phyloP scores from a whole-genome alignment of 106 monocot genomes.

The Narthecium ossifragum region DNA sequence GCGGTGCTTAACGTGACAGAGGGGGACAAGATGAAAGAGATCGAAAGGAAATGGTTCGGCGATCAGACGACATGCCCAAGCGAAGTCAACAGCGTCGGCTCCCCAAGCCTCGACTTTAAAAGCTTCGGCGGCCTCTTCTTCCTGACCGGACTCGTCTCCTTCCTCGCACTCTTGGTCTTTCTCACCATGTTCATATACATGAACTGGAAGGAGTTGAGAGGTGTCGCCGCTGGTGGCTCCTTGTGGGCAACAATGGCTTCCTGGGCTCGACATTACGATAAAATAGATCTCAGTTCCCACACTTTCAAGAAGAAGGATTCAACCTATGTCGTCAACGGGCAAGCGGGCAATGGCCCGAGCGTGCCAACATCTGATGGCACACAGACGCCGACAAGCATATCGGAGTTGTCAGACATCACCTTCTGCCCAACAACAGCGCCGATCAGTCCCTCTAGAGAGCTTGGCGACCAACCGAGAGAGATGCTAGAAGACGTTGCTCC shows the following conservation, averaged over 20 bases:
- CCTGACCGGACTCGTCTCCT: conserved; percentile 12
- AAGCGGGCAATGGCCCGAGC: too few relatives aligned
- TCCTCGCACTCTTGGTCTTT: background rate
- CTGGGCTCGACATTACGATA: background rate
- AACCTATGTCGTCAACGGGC: too few relatives aligned
- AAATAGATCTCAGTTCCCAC: background rate
- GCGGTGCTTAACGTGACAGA: conserved; percentile 17
- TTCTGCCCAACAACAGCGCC: background rate
- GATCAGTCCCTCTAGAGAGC: too few relatives aligned
- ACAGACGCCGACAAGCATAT: background rate
- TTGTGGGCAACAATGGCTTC: background rate
- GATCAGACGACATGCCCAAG: conserved; percentile 8
- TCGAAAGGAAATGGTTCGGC: conserved; percentile 23
- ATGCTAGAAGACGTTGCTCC: too few relatives aligned
- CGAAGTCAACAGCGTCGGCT: background rate
- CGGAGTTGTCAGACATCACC: background rate
- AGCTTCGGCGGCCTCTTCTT: conserved; percentile 19
- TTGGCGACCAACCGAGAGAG: too few relatives aligned
- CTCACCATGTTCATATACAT: background rate
- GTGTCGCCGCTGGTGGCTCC: too few relatives aligned
- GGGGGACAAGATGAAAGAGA: conserved; percentile 10
- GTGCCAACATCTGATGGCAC: background rate
- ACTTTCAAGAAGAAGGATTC: background rate
- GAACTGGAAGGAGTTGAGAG: background rate
- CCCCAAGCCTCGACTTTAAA: conserved; percentile 5